Evolutionary conservation across 179 eudicot species (phyloP).

Genomic region (Beta corolliflora): DNA sequence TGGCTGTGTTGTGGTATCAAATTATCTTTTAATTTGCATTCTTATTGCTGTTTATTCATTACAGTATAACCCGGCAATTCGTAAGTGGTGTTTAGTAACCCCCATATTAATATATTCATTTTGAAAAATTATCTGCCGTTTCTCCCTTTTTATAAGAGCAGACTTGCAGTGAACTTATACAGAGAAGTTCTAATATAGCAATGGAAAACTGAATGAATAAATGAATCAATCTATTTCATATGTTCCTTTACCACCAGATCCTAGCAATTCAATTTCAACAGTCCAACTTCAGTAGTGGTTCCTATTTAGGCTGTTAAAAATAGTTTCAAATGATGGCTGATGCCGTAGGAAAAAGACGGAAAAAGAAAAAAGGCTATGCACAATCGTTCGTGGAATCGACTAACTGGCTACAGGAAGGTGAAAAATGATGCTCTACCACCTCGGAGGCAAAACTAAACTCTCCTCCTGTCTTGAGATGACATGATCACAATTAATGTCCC

Average conservation of each 20-base stretch:
- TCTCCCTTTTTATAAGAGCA: too few relatives aligned
- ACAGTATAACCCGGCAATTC: too few relatives aligned
- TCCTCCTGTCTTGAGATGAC: not conserved
- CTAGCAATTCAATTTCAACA: not conserved
- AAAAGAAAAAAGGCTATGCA: constrained; percentile 2
- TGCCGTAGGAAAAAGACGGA: not conserved
- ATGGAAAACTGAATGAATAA: not conserved
- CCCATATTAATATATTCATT: too few relatives aligned
- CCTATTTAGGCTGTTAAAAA: not conserved
- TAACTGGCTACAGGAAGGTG: not conserved
- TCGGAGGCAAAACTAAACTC: not conserved
- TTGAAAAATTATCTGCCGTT: too few relatives aligned
- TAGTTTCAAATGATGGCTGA: not conserved
- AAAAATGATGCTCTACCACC: not conserved
- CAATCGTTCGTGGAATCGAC: not conserved
- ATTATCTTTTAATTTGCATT: too few relatives aligned
- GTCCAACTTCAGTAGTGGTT: not conserved
- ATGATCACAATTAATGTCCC: constrained; percentile 1
- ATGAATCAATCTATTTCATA: constrained; percentile 8
- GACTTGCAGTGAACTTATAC: too few relatives aligned
- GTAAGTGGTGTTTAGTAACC: too few relatives aligned
- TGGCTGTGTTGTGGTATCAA: too few relatives aligned
- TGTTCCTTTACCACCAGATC: constrained; percentile 5
- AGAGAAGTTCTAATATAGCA: too few relatives aligned
- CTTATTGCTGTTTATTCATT: too few relatives aligned